Evolutionary conservation across 495 filamentous ascomycete genomes (phyloP), one percentile per base, ranked within the genome.

Genomic region (Hyaloscypha variabilis): DNA sequence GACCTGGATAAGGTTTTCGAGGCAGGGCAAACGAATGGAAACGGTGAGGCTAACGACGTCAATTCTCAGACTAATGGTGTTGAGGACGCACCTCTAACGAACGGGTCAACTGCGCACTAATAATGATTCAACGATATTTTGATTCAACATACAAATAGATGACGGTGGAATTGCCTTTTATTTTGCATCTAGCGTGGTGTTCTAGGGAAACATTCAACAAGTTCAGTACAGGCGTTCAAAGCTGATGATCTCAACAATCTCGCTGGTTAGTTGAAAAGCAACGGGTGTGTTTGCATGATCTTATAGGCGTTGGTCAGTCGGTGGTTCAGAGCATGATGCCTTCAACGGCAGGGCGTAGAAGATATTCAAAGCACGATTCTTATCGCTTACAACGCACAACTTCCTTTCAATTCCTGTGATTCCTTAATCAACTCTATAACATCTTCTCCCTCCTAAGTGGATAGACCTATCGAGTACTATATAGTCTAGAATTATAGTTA

Each of bases 1-100:
- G 83, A 90, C 65, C 76, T 94, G 42, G 83, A 93, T 59, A 79
- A 77, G 53, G 73, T 75, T 55, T 60, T 80, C 24, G 67, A 77
- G 42, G 52, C 58, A 11, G 51, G 39, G 26, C 29, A 57, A 8
- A 61, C 62, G 52, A 70, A 69, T 53, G 67, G 65, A 36, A 54
- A 52, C 24, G 19, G 28, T 46, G 46, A 61, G 25, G 61, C 36
- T 31, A 69, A 65, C 24, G 62, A 55, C 62, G 49, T 31, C 25
- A 55, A 50, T 29, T 57, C 29, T n/a, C 50, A 56, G 39, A 59
- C 63, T 30, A 64, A 58, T 24, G 69, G 69, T 36, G 26, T 52
- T 13, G 66, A 69, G 31, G 54, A 68, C 39, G 25, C 30, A 19
- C 66, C 66, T 17, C 24, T 65, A 13, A 52, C 51, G n/a, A 69